A percentile compares a stretch with the other conserved stretches of the same genome.
phyloP scores from a whole-genome alignment of 2,329 filamentous ascomycete genomes.

The Aspergillus brasiliensis region DNA sequence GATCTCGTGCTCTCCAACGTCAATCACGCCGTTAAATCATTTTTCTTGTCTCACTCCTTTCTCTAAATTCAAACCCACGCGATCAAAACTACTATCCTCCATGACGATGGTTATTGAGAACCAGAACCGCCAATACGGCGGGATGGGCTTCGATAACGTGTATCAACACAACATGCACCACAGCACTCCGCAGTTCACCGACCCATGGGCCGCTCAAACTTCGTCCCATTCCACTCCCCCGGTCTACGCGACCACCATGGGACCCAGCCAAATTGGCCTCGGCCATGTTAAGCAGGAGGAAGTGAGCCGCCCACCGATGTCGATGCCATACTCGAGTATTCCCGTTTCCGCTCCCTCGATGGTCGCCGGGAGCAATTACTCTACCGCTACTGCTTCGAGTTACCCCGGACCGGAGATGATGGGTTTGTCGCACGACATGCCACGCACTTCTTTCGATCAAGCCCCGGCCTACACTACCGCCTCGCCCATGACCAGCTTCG shows the following conservation, averaged over 20 bases:
- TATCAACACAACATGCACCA: conserved; percentile 67
- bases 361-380: conserved; percentile 68
- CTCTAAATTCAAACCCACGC: not conserved
- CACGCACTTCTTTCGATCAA: conserved; percentile 73
- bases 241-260: conserved; percentile 60
- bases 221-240: conserved; percentile 65
- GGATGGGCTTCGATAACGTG: conserved; percentile 79
- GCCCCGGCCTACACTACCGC: conserved; percentile 67
- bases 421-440: conserved; percentile 74
- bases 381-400: conserved; percentile 56
- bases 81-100: conserved; percentile 40
- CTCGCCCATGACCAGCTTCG: conserved; percentile 69
- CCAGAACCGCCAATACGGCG: conserved; percentile 78
- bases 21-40: conserved; percentile 3
- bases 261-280: conserved; percentile 58
- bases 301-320: conserved; percentile 59
- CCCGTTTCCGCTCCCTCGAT: conserved; percentile 73
- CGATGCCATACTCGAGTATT: conserved; percentile 72
- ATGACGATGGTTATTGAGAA: conserved; percentile 97
- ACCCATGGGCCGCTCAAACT: conserved; percentile 72
- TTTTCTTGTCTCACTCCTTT: conserved; percentile 1
- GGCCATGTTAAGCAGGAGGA: conserved; percentile 62
- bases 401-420: conserved; percentile 68
- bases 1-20: conserved; percentile 4
- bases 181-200: conserved; percentile 74